Evolutionary conservation across 768 basidiomycete genomes (phyloP).

Genomic region (Floccularia luteovirens): DNA sequence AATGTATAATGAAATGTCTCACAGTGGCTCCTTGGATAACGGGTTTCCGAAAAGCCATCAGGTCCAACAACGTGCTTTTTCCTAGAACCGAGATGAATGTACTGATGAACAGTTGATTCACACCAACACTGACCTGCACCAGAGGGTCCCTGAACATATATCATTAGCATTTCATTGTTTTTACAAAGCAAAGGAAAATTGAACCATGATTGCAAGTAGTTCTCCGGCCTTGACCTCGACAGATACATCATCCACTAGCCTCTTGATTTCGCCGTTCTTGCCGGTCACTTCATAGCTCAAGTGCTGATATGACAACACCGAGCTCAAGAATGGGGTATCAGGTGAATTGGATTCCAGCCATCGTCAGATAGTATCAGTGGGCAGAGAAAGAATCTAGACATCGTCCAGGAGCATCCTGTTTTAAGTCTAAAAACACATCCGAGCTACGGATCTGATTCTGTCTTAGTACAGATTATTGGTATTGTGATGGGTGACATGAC

Average conservation of each 20-base stretch:
- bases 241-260: constrained; percentile 31
- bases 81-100: constrained; percentile 13
- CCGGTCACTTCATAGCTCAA: constrained; percentile 23
- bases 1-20: constrained; percentile 6
- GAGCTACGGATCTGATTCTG: no score
- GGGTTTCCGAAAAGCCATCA: constrained; percentile 33
- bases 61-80: constrained; percentile 37
- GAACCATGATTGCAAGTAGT: constrained; percentile 34
- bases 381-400: no score
- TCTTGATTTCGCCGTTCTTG: constrained; percentile 14
- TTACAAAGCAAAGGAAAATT: constrained; percentile 3
- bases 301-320: constrained; percentile 23
- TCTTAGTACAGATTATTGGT: no score
- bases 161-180: constrained; percentile 1
- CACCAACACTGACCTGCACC: constrained; percentile 24
- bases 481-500: no score
- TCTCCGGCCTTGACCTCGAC: constrained; percentile 29
- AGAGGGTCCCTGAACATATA: constrained; percentile 28
- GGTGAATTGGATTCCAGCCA: no score
- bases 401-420: no score
- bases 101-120: background rate
- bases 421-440: no score
- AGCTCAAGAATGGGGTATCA: no score
- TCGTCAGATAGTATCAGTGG: no score
- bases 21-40: constrained; percentile 21